Conservation (phyloP, 352 stramenopile genomes). For the Peronospora tabacina region DNA sequence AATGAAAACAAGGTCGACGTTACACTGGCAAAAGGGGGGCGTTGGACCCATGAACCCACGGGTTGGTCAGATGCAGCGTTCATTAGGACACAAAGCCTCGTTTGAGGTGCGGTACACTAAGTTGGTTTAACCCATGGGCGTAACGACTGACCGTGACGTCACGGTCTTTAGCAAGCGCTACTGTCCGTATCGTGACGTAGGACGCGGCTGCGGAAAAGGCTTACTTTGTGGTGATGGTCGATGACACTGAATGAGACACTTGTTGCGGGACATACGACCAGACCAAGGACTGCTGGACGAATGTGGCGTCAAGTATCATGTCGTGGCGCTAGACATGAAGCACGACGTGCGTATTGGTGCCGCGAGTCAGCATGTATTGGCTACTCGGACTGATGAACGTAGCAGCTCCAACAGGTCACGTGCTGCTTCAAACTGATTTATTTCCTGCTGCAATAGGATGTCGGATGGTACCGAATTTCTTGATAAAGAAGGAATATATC, state of each 20-base stretch:
- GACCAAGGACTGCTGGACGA: slow-evolving; percentile 84
- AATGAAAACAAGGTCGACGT: slow-evolving; percentile 14
- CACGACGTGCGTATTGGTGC: slow-evolving; percentile 49
- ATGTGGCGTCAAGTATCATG: slow-evolving; percentile 42
- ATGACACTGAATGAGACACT: background rate
- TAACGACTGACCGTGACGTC: slow-evolving; percentile 41
- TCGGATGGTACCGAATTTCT: slow-evolving; percentile 94
- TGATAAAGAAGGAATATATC: slow-evolving; percentile 90
- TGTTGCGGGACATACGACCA: slow-evolving; percentile 8
- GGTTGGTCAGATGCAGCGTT: background rate
- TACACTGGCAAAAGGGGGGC: slow-evolving; percentile 12
- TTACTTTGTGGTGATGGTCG: background rate
- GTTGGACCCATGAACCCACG: slow-evolving; percentile 5
- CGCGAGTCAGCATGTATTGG: slow-evolving; percentile 85
- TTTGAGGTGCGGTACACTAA: slow-evolving; percentile 8
- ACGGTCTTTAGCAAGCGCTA: slow-evolving; percentile 91
- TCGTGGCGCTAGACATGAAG: slow-evolving; percentile 63
- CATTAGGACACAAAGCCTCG: slow-evolving; percentile 1
- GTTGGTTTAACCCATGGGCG: slow-evolving; percentile 2
- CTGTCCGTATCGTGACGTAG: slow-evolving; percentile 89
- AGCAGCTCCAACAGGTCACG: background rate
- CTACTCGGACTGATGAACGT: slow-evolving; percentile 67
- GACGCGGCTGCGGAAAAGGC: slow-evolving; percentile 7
- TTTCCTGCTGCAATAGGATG: slow-evolving; percentile 49
- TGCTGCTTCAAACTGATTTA: background rate